A percentile compares a stretch with the other conserved stretches of the same genome.
Evolutionary conservation across 768 basidiomycete genomes (phyloP).

Genomic region (Naganishia onofrii): DNA sequence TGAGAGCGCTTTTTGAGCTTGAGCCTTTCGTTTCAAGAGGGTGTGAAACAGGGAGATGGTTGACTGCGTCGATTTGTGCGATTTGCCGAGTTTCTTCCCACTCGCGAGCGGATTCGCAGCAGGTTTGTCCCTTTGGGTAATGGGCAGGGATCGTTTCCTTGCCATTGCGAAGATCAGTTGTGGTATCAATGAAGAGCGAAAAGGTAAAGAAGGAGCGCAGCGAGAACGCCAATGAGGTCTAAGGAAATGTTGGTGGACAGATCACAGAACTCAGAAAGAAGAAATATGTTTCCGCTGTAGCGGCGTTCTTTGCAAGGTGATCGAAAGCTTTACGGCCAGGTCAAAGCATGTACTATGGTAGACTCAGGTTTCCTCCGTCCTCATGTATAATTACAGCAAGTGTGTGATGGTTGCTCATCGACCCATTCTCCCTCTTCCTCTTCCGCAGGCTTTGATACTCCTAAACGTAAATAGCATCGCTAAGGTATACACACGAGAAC

Average conservation of each 20-base stretch:
- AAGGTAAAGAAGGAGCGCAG: not conserved
- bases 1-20: slow-evolving; percentile 54
- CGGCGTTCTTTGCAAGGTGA: not conserved
- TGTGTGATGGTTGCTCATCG: not conserved
- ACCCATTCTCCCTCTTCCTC: too few relatives aligned
- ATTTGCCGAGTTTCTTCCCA: slow-evolving; percentile 20
- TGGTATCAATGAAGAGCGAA: too few relatives aligned
- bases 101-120: not conserved
- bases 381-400: too few relatives aligned
- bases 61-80: slow-evolving; percentile 61
- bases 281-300: not conserved
- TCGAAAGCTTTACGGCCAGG: too few relatives aligned
- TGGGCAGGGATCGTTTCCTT: slow-evolving; percentile 7
- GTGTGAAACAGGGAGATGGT: slow-evolving; percentile 78
- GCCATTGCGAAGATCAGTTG: not conserved
- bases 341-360: too few relatives aligned
- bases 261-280: not conserved
- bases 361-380: too few relatives aligned
- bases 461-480: too few relatives aligned
- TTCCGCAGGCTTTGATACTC: too few relatives aligned
- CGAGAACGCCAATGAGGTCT: too few relatives aligned
- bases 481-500: not conserved
- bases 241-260: too few relatives aligned
- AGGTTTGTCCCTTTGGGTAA: slow-evolving; percentile 1
- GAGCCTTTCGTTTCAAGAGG: slow-evolving; percentile 67